Evolutionary conservation across 441 rosid species (phyloP), one percentile per base, ranked within the genome.

Genomic region (Hura crepitans): DNA sequence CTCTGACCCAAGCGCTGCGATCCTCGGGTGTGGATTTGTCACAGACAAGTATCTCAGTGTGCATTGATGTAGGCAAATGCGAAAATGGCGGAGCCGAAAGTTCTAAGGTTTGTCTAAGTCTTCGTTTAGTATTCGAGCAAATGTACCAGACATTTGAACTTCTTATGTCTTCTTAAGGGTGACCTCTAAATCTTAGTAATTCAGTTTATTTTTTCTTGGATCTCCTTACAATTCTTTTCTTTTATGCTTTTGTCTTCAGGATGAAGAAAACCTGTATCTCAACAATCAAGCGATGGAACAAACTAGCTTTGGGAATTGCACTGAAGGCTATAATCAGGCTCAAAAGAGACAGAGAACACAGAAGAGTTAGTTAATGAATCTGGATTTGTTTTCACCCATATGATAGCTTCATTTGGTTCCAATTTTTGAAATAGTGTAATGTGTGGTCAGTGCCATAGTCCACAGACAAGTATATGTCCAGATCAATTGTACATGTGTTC

Each of bases 11-110:
- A 83, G 92, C 94, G 43, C 80, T 93, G 79, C 87, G 79, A 70
- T 85, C 81, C 13, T 85, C 94, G n/a, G 98, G 98, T 66, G 94
- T 93, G 62, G 96, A 93, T 79, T 78, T 93, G 31, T 79, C 97
- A 14, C 82, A 84, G 77, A 91, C 97, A 75, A 93, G 78, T 81
- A 81, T 93, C 72, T 85, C 94, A 12, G 96, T 93, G 65, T 86
- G 91, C 75, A 86, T 93, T 49, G 89, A 91, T 74, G 80, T 91
- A 2, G 86, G 96, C 65, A 91, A 81, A 81, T 82, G 47, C 57
- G 65, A 51, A 70, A 82, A 72, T 65, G 53, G 22, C 56, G 78
- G 73, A 39, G 63, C 39, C 42, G 30, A 75, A 15, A 49, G 75
- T 70, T 81, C 89, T 50, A 83, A 85, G 93, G 96, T 90, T 68